Evolutionary conservation across 768 basidiomycete genomes (phyloP), one percentile per base, ranked within the genome.

Genomic region (Leccinum subgranulosum): DNA sequence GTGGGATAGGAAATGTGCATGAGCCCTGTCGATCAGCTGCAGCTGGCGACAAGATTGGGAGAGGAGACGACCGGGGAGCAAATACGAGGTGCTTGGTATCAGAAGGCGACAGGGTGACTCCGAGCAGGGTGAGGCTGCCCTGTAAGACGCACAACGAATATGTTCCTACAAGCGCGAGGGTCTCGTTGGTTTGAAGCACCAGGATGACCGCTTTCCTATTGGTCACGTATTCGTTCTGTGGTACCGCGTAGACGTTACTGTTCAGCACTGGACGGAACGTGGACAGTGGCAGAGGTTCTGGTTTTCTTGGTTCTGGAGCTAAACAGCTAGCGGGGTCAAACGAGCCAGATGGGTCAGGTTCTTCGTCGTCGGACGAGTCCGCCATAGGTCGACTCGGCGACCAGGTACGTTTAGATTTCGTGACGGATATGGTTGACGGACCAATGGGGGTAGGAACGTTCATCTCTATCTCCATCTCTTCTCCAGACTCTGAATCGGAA

Each of bases 61-160:
- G 67, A 0, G 92, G 90, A n/a, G 90, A 84, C 0, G 86, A 90
- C 3, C 83, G 79, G 0, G 94, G 92, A 0, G 92, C 88, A 66
- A 84, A 95, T 27, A 95, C 75, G 12, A 71, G 73, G 61, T 92
- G 77, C 6, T 63, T 56, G 3, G 54, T 65, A 2, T 63, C 47
- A 1, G 82, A 82, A 7, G 83, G 64, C 1, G 57, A 49, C 8
- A 90, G 66, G 1, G 72, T 74, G 11, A 81, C 77, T 3, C 89
- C 90, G n/a, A 78, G 76, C 1, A 93, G 49, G 3, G 76, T 72
- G 52, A 94, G 59, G 15, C 79, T 72, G 1, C 90, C 89, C 51
- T 77, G 82, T 4, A 94, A 66, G 25, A 94, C 79, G 0, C 78
- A 77, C 15, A 96, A 58, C 4, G 65, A 68, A 69, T 84, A 90